These are phyloP conservation scores for Lipomyces sp. DNA, from an alignment of 805 yeast genomes.

Conservation along the genomic window DNA sequence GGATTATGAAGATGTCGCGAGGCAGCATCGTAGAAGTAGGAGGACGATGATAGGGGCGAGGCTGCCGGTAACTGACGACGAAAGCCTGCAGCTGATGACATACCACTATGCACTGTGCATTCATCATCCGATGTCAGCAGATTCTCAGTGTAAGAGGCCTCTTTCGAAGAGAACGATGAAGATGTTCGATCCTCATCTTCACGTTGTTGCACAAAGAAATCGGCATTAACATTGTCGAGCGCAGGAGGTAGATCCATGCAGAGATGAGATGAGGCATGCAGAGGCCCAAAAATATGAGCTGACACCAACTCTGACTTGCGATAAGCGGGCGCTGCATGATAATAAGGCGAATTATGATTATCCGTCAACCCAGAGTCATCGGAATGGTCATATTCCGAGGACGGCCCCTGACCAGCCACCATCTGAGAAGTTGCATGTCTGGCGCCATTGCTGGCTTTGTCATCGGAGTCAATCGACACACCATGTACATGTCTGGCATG, in stretches of 20 bases:
- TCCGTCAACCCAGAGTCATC: neutral
- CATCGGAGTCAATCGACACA: neutral
- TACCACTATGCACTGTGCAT: neutral
- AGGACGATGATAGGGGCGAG: neutral
- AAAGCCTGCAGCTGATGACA: constrained; percentile 5
- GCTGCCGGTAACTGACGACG: neutral
- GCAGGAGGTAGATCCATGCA: neutral
- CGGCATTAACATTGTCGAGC: neutral
- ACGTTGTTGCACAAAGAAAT: neutral
- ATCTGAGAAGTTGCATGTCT: neutral
- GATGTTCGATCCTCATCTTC: neutral
- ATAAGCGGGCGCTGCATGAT: neutral
- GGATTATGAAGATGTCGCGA: neutral
- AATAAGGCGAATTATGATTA: neutral
- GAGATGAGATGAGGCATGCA: neutral
- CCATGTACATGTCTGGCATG: constrained; percentile 14
- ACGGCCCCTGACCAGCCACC: neutral
- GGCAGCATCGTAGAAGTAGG: neutral
- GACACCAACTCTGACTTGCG: neutral
- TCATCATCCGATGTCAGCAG: neutral
- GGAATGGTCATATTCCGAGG: neutral
- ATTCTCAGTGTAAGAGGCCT: neutral
- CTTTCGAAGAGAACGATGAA: neutral
- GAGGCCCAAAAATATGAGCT: neutral
- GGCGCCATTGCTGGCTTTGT: neutral